Percentiles rank a stretch among this genome's conserved stretches.
Conservation (phyloP, 257 asterid genomes). For the Linaria vulgaris region DNA sequence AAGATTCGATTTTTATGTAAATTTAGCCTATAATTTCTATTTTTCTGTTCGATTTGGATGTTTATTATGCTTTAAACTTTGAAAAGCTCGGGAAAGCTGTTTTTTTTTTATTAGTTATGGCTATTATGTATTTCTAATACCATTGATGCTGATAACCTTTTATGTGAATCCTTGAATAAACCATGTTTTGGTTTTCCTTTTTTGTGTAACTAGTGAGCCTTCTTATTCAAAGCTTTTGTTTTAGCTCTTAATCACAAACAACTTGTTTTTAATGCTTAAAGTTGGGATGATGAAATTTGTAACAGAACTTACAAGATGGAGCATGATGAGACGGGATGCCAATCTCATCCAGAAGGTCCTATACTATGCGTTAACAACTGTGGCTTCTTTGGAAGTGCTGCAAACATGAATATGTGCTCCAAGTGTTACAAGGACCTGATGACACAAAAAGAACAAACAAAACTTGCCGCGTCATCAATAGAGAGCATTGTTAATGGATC, state of each 20-base stretch:
- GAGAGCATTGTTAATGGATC: slow-evolving; percentile 53
- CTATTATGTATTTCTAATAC: too few species aligned
- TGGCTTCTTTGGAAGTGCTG: slow-evolving; percentile 65
- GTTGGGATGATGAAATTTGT: too few species aligned
- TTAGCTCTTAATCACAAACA: background rate
- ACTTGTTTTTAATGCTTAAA: slow-evolving; percentile 17
- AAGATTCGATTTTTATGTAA: background rate
- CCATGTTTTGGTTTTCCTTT: too few species aligned
- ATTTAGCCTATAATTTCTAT: too few species aligned
- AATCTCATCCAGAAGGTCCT: slow-evolving; percentile 52
- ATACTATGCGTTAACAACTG: slow-evolving; percentile 55
- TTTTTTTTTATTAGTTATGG: too few species aligned
- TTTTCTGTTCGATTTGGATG: background rate
- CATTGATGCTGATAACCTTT: too few species aligned
- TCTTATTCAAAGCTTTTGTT: background rate
- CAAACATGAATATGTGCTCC: slow-evolving; percentile 74
- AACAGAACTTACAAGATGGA: slow-evolving; percentile 38
- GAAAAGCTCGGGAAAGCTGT: too few species aligned
- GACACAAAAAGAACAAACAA: slow-evolving; percentile 53
- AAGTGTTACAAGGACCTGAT: slow-evolving; percentile 59
- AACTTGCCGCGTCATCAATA: slow-evolving; percentile 51
- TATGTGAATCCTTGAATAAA: too few species aligned
- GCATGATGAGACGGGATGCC: slow-evolving; percentile 60
- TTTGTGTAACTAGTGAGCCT: background rate
- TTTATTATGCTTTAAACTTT: too few species aligned